Conservation (phyloP, 1,284 basidiomycete genomes). For the Leccinum angustisporum region DNA sequence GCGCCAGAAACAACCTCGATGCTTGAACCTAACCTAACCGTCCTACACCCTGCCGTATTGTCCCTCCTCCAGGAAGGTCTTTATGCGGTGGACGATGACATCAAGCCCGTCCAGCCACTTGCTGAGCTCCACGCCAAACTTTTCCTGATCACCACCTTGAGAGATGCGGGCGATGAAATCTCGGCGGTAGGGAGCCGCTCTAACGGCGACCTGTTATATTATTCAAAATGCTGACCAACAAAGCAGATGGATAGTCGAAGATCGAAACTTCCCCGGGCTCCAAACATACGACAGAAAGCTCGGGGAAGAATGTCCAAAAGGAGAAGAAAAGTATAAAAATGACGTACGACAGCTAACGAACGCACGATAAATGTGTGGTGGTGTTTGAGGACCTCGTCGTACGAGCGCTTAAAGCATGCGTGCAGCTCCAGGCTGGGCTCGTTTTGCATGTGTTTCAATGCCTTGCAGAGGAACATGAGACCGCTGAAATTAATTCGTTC, state of each 20-base stretch:
- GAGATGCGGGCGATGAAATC: slow-evolving; percentile 86
- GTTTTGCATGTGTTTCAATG: slow-evolving; percentile 73
- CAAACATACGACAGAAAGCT: background rate
- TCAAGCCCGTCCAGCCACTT: slow-evolving; percentile 84
- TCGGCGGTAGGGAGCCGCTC: slow-evolving; percentile 84
- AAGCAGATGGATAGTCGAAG: background rate
- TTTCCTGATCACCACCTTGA: slow-evolving; percentile 77
- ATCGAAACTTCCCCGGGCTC: background rate
- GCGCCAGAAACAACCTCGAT: background rate
- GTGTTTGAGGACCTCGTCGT: slow-evolving; percentile 80
- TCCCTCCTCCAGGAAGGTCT: slow-evolving; percentile 64
- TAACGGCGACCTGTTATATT: slow-evolving; percentile 78
- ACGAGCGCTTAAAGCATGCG: slow-evolving; percentile 84
- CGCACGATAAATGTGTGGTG: slow-evolving; percentile 86
- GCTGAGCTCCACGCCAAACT: slow-evolving; percentile 71
- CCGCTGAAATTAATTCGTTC: slow-evolving; percentile 17
- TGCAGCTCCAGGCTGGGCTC: slow-evolving; percentile 75
- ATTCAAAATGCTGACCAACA: background rate
- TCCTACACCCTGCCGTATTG: slow-evolving; percentile 59
- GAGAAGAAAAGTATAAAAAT: slow-evolving; percentile 1
- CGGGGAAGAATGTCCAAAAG: background rate
- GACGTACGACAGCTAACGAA: slow-evolving; percentile 78
- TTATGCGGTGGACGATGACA: slow-evolving; percentile 65
- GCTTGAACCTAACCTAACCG: background rate
- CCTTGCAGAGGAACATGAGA: slow-evolving; percentile 41